Percentiles rank a stretch among this genome's conserved stretches.
Conservation (phyloP, 2,329 filamentous ascomycete genomes). For the Colletotrichum sojae region DNA sequence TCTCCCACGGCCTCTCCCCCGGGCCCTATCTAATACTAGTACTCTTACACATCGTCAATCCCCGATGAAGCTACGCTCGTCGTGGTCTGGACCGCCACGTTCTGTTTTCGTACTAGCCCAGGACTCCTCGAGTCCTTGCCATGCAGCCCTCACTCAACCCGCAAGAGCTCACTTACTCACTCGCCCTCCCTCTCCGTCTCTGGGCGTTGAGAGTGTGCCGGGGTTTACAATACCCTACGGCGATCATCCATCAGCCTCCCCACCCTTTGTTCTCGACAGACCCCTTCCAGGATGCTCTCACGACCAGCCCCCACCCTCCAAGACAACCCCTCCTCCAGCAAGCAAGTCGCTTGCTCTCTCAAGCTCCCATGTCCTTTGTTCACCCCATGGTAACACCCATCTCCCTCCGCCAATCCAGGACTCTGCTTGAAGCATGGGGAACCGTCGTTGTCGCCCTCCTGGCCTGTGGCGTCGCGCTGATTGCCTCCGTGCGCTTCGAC, state of each 20-base stretch:
- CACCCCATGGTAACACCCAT: constrained; percentile 12
- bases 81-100: constrained; percentile 25
- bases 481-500: constrained; percentile 10
- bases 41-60: constrained; percentile 18
- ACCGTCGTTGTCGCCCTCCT: constrained; percentile 2
- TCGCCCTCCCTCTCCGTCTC: neutral
- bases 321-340: constrained; percentile 18
- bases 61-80: constrained; percentile 25
- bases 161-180: neutral
- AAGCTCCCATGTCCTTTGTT: constrained; percentile 19
- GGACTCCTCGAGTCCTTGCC: constrained; percentile 17
- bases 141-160: constrained; percentile 3
- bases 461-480: constrained; percentile 13
- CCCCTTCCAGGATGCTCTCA: constrained; percentile 7
- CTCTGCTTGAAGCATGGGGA: constrained; percentile 1
- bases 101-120: constrained; percentile 16
- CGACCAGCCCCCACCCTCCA: constrained; percentile 31
- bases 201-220: constrained; percentile 16
- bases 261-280: constrained; percentile 25
- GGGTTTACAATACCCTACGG: constrained; percentile 25
- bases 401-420: constrained; percentile 2
- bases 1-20: neutral
- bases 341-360: constrained; percentile 19
- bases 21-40: neutral
- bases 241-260: constrained; percentile 34